phyloP scores from a whole-genome alignment of 2,329 filamentous ascomycete genomes.

The Colletotrichum spaethianum region DNA sequence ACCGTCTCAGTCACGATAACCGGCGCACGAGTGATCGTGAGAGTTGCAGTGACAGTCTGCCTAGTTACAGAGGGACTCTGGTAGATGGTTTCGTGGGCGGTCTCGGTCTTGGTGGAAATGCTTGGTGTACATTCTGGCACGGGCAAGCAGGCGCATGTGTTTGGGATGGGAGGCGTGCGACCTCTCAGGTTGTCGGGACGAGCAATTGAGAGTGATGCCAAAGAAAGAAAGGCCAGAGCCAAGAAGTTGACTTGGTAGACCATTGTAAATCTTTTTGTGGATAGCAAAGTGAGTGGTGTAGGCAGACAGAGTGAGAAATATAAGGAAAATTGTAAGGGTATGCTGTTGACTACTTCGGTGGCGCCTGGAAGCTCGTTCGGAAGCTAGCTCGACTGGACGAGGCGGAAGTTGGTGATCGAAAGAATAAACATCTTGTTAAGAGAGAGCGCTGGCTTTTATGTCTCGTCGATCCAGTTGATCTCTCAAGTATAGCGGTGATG shows the following conservation, averaged over 20 bases:
- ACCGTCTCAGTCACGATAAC: slow-evolving; percentile 33
- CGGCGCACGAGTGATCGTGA: slow-evolving; percentile 23
- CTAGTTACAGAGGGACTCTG: slow-evolving; percentile 34
- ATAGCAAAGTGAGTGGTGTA: not conserved
- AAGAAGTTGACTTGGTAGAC: slow-evolving; percentile 8
- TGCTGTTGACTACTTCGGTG: not conserved
- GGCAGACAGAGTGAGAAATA: not conserved
- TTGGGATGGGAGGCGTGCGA: slow-evolving; percentile 31
- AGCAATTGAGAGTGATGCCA: slow-evolving; percentile 17
- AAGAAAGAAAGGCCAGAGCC: slow-evolving; percentile 17
- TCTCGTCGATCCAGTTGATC: too few relatives aligned
- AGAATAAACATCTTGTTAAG: not conserved
- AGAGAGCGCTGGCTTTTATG: slow-evolving; percentile 19
- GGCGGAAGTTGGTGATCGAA: not conserved
- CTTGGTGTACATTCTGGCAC: slow-evolving; percentile 23
- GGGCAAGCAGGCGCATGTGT: slow-evolving; percentile 36
- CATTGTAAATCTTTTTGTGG: slow-evolving; percentile 42
- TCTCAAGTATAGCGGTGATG: not conserved
- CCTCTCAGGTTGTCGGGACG: slow-evolving; percentile 34
- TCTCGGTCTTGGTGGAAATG: slow-evolving; percentile 35
- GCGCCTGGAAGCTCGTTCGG: not conserved
- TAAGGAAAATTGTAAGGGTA: not conserved
- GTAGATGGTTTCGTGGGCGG: slow-evolving; percentile 43
- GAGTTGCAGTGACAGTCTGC: slow-evolving; percentile 44
- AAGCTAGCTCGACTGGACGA: not conserved